Percentiles rank a stretch among this genome's conserved stretches.
phyloP scores from a whole-genome alignment of 345 rosid genomes.

The Aquilaria yunnanensis region DNA sequence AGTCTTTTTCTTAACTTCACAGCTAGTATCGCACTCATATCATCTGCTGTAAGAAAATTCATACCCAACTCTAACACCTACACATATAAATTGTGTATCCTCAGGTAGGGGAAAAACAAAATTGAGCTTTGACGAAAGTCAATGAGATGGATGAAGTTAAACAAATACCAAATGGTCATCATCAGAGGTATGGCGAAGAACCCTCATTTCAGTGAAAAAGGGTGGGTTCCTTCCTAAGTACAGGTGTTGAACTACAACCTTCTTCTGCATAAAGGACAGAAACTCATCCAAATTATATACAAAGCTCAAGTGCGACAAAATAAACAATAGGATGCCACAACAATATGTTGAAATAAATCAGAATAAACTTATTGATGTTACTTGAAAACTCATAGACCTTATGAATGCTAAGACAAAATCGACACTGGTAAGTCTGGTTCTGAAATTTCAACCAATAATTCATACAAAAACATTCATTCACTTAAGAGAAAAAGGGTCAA shows the following conservation, averaged over 20 bases:
- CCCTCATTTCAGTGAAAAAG: constrained; percentile 70
- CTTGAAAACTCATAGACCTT: no score
- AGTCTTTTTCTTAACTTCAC: constrained; percentile 76
- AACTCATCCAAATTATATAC: no score
- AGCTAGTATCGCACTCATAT: constrained; percentile 93
- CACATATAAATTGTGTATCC: constrained; percentile 19
- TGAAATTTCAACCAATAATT: no score
- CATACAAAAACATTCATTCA: no score
- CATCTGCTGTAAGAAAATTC: constrained; percentile 87
- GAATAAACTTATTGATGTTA: no score
- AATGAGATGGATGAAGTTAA: constrained; percentile 1
- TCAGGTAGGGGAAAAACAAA: constrained; percentile 32
- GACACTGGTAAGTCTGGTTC: no score
- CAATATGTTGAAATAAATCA: no score
- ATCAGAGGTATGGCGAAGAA: constrained; percentile 47
- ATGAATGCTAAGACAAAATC: no score
- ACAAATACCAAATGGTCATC: constrained; percentile 84
- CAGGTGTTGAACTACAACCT: constrained; percentile 65
- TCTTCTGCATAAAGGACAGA: constrained; percentile 44
- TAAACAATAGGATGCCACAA: no score
- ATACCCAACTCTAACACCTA: constrained; percentile 90
- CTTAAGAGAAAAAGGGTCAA: no score
- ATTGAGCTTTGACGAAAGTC: constrained; percentile 24
- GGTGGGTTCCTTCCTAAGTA: constrained; percentile 94
- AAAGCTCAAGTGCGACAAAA: no score